These are phyloP conservation scores for Blastocladiella emersonii DNA, from an alignment of 371 early-diverging fungal genomes.

Conservation along the genomic window DNA sequence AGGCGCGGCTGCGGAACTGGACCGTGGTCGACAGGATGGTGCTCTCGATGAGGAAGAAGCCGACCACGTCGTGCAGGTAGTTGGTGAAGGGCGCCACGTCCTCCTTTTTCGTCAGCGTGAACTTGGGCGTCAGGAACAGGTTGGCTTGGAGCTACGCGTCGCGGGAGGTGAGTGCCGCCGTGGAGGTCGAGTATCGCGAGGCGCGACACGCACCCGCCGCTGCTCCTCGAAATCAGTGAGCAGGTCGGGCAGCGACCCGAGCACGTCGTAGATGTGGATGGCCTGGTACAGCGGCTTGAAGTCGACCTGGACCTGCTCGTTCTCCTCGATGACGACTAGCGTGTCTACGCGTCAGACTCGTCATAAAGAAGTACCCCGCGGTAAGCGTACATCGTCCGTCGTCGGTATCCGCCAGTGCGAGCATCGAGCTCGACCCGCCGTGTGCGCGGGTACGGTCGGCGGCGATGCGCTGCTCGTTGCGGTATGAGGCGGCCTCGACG, in stretches of 20 bases:
- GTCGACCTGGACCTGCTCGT: conserved; percentile 59
- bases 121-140: conserved; percentile 43
- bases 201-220: conserved; percentile 39
- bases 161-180: neutral
- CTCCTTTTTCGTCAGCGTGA: conserved; percentile 39
- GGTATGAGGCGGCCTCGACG: conserved; percentile 2
- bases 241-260: conserved; percentile 73
- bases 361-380: neutral
- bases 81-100: conserved; percentile 53
- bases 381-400: neutral
- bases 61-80: conserved; percentile 75
- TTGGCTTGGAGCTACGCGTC: conserved; percentile 50
- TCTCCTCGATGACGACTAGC: conserved; percentile 47
- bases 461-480: conserved; percentile 12
- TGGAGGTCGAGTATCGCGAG: conserved; percentile 7
- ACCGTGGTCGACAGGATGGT: conserved; percentile 73
- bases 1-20: conserved; percentile 75
- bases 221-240: conserved; percentile 81
- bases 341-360: neutral
- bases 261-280: conserved; percentile 82
- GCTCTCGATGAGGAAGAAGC: conserved; percentile 91
- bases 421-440: too few relatives aligned
- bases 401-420: too few relatives aligned
- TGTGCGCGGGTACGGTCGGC: too few relatives aligned
- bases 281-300: conserved; percentile 90